phyloP scores from a whole-genome alignment of 1,139 yeast species.

The Yamadazyma spencermartinsiae region DNA sequence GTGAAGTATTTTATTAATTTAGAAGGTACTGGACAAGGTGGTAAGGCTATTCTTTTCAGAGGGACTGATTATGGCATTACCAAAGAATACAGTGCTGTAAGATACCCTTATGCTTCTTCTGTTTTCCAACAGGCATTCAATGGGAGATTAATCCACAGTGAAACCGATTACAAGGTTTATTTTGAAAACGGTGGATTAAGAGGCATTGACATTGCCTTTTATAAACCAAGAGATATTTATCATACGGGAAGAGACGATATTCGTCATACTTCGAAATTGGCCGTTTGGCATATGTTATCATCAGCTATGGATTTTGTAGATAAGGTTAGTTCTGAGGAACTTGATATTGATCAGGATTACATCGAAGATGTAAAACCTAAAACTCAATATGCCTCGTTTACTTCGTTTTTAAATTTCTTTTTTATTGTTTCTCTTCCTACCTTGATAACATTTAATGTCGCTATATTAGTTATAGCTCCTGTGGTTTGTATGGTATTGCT shows the following conservation, averaged over 20 bases:
- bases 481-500: constrained; percentile 49
- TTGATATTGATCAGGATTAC: constrained; percentile 39
- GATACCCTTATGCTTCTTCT: constrained; percentile 77
- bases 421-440: constrained; percentile 51
- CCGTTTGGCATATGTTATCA: constrained; percentile 82
- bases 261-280: constrained; percentile 57
- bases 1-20: constrained; percentile 73
- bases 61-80: constrained; percentile 73
- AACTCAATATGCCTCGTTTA: constrained; percentile 53
- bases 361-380: constrained; percentile 12
- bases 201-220: constrained; percentile 72
- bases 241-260: constrained; percentile 79
- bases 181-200: constrained; percentile 60
- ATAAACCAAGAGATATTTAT: constrained; percentile 72
- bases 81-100: constrained; percentile 45
- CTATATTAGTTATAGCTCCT: constrained; percentile 57
- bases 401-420: constrained; percentile 63
- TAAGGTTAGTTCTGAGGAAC: constrained; percentile 37
- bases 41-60: constrained; percentile 79
- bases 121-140: constrained; percentile 77
- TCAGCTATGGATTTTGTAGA: constrained; percentile 61
- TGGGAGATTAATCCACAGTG: constrained; percentile 69
- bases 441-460: constrained; percentile 48
- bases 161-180: constrained; percentile 83
- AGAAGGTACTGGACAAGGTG: constrained; percentile 97